Evolutionary conservation across 2,329 filamentous ascomycete genomes (phyloP).

Genomic region (Cryoendolithus antarcticus): DNA sequence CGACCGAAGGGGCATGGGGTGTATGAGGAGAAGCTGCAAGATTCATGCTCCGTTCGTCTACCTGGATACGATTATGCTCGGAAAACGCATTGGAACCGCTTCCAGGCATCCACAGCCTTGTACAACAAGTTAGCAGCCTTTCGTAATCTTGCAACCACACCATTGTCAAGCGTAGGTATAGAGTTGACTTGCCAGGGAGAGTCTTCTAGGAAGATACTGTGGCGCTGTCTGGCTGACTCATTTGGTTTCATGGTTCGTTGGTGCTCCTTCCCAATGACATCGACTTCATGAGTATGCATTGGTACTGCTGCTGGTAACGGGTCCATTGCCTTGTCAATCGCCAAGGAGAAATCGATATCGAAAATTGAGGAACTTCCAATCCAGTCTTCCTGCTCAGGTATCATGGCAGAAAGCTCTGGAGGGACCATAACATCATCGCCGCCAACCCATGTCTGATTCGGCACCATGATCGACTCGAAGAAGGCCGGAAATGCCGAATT

Average conservation of each 20-base stretch:
- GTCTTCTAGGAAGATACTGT: constrained; percentile 7
- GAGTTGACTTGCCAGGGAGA: constrained; percentile 6
- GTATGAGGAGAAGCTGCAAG: constrained; percentile 20
- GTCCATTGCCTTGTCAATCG: constrained; percentile 9
- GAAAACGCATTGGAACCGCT: constrained; percentile 20
- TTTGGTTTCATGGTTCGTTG: neutral
- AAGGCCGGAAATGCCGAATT: constrained; percentile 8
- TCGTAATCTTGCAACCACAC: no score
- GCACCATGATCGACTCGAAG: constrained; percentile 14
- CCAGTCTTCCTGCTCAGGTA: constrained; percentile 10
- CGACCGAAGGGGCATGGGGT: constrained; percentile 15
- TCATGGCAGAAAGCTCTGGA: constrained; percentile 8
- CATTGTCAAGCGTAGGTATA: no score
- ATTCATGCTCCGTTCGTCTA: constrained; percentile 18
- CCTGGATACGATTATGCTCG: constrained; percentile 16
- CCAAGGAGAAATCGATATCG: constrained; percentile 10
- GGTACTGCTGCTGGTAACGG: neutral
- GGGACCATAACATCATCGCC: constrained; percentile 4
- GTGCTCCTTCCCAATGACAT: neutral
- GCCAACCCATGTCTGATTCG: constrained; percentile 4
- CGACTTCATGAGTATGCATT: neutral
- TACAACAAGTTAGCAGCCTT: neutral
- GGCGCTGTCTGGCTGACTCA: constrained; percentile 5
- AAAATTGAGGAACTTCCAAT: constrained; percentile 9
- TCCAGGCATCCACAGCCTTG: constrained; percentile 18